A percentile compares a stretch with the other conserved stretches of the same genome.
phyloP scores from a whole-genome alignment of 345 rosid species.

The Eucalyptus regnans region DNA sequence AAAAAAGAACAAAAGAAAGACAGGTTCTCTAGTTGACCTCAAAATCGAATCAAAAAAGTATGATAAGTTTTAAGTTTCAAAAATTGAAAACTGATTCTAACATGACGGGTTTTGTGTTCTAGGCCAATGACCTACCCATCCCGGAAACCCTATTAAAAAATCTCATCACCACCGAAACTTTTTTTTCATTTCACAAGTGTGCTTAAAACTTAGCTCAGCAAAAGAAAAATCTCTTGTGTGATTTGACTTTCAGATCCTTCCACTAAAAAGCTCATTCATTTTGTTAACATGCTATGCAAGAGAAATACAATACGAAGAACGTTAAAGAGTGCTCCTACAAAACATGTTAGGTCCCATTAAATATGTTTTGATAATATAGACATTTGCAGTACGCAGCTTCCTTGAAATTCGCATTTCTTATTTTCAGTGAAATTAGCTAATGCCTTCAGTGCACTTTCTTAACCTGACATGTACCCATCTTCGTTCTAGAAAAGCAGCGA shows the following conservation, averaged over 20 bases:
- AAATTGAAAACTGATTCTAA: no score
- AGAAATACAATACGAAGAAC: not conserved
- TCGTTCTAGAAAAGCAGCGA: not conserved
- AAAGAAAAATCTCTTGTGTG: not conserved
- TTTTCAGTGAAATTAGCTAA: not conserved
- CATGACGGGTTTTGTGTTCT: no score
- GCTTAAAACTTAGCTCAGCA: not conserved
- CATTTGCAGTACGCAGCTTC: not conserved
- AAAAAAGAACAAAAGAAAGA: not conserved
- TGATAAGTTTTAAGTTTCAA: not conserved
- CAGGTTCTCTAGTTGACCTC: accelerated
- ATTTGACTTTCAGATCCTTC: not conserved
- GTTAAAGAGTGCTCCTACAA: not conserved
- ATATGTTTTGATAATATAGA: no score
- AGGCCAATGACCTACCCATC: no score
- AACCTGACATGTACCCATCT: not conserved
- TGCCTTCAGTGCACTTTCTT: not conserved
- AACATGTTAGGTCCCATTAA: not conserved
- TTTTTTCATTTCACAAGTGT: no score
- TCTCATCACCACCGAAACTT: not conserved
- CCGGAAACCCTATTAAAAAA: no score
- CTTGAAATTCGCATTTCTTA: not conserved
- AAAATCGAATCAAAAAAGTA: no score
- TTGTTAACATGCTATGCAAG: not conserved
- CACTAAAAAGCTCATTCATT: not conserved